Evolutionary conservation across 306 rosid species (phyloP).

Genomic region (Prunus salicina): DNA sequence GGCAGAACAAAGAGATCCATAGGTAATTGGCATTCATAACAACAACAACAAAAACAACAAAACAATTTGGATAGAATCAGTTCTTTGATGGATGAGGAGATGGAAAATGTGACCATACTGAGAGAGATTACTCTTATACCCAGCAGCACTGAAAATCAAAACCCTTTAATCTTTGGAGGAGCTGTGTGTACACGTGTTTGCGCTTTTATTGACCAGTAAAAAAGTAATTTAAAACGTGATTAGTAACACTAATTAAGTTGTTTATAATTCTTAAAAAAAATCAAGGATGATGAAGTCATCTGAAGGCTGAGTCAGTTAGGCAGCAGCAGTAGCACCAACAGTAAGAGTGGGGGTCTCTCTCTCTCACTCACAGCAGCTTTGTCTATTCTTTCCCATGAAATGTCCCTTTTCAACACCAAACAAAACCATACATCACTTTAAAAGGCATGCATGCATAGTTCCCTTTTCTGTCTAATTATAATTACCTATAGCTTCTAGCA

Average conservation of each 20-base stretch:
- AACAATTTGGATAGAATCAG: constrained; percentile 26
- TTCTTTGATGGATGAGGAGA: constrained; percentile 22
- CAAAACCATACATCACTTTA: constrained; percentile 24
- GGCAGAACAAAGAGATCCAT: constrained; percentile 39
- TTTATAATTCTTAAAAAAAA: neutral
- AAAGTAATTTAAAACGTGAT: neutral
- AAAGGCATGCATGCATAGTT: neutral
- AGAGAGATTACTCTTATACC: too few species aligned
- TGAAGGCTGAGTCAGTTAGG: constrained; percentile 24
- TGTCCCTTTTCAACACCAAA: constrained; percentile 62
- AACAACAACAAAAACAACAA: neutral
- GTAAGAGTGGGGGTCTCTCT: constrained; percentile 46
- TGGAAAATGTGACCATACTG: constrained; percentile 16
- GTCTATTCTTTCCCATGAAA: constrained; percentile 55
- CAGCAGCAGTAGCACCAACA: constrained; percentile 34
- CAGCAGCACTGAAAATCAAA: neutral
- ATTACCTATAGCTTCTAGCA: too few species aligned
- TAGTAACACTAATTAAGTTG: neutral
- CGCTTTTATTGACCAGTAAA: neutral
- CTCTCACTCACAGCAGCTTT: constrained; percentile 52
- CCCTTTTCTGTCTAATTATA: too few species aligned
- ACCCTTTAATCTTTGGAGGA: neutral
- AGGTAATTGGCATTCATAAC: constrained; percentile 2
- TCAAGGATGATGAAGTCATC: neutral
- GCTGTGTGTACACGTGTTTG: neutral